Evolutionary conservation across 2,329 filamentous ascomycete genomes (phyloP).

Genomic region (Xylaria sp.): DNA sequence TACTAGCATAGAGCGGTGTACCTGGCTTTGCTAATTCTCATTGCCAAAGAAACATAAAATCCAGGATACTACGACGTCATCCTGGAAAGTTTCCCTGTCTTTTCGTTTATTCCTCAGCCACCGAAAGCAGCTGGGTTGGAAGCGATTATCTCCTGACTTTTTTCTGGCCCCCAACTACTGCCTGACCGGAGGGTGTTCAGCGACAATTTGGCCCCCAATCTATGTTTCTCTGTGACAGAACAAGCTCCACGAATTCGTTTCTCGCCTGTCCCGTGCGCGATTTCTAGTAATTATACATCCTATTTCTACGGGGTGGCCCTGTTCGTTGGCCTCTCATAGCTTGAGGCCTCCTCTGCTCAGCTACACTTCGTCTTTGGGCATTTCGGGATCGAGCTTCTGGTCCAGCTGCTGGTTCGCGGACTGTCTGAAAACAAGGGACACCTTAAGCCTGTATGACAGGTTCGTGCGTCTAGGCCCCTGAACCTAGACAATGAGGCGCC

Average conservation of each 20-base stretch:
- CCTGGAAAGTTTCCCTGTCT: not conserved
- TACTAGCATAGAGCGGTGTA: not conserved
- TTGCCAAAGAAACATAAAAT: not conserved
- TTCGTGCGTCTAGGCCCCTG: not conserved
- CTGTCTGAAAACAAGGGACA: no score
- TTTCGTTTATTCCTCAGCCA: slow-evolving; percentile 17
- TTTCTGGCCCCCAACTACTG: slow-evolving; percentile 22
- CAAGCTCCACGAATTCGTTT: not conserved
- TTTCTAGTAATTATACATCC: slow-evolving; percentile 9
- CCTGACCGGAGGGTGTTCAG: not conserved
- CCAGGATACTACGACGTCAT: not conserved
- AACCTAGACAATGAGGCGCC: not conserved
- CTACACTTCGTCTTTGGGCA: not conserved
- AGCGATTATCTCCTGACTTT: not conserved
- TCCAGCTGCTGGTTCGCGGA: not conserved
- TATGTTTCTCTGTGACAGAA: not conserved
- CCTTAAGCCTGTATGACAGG: not conserved
- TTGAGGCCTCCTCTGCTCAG: slow-evolving; percentile 18
- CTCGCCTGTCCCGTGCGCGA: not conserved
- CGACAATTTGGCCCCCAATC: slow-evolving; percentile 24
- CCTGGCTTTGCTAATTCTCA: not conserved
- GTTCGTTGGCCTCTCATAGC: slow-evolving; percentile 6
- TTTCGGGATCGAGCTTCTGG: not conserved
- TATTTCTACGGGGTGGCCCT: not conserved
- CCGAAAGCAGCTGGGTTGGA: slow-evolving; percentile 8